phyloP scores from a whole-genome alignment of 2,329 filamentous ascomycete genomes.

The Pseudogymnoascus sp. region DNA sequence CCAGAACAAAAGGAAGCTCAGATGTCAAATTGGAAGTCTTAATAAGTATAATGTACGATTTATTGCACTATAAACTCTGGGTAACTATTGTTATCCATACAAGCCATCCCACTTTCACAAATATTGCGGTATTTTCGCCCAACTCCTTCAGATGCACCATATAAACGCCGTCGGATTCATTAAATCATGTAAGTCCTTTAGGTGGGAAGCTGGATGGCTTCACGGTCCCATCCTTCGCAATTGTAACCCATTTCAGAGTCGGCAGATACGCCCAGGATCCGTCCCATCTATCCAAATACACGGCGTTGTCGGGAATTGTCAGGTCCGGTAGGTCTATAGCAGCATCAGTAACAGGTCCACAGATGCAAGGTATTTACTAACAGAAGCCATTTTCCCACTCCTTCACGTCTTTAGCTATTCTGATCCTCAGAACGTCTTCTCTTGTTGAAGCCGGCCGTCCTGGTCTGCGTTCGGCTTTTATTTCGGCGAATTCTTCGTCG shows the following conservation, averaged over 20 bases:
- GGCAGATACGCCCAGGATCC: conserved; percentile 76
- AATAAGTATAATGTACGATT: not conserved
- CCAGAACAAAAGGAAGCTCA: not conserved
- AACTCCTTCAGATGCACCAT: conserved; percentile 6
- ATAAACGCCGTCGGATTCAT: conserved; percentile 2
- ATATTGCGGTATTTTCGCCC: conserved; percentile 1
- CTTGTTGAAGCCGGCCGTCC: conserved; percentile 71
- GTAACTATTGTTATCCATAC: not conserved
- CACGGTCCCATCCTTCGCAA: conserved; percentile 57
- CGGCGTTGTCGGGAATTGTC: conserved; percentile 55
- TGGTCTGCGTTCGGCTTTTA: conserved; percentile 64
- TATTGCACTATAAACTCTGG: not conserved
- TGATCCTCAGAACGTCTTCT: conserved; percentile 70
- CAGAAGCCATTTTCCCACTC: conserved; percentile 81
- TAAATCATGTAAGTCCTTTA: conserved; percentile 36
- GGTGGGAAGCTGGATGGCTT: conserved; percentile 75
- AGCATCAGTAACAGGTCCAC: not conserved
- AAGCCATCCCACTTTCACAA: not conserved
- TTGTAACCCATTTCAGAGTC: conserved; percentile 67
- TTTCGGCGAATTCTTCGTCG: conserved; percentile 59
- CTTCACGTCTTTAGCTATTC: conserved; percentile 61
- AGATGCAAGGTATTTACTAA: conserved; percentile 34
- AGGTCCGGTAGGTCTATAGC: conserved; percentile 65
- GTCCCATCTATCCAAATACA: conserved; percentile 66
- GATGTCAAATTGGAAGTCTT: not conserved